Conservation (phyloP, 176 grass and related monocot genomes). For the Rhipidocladum racemiflorum region DNA sequence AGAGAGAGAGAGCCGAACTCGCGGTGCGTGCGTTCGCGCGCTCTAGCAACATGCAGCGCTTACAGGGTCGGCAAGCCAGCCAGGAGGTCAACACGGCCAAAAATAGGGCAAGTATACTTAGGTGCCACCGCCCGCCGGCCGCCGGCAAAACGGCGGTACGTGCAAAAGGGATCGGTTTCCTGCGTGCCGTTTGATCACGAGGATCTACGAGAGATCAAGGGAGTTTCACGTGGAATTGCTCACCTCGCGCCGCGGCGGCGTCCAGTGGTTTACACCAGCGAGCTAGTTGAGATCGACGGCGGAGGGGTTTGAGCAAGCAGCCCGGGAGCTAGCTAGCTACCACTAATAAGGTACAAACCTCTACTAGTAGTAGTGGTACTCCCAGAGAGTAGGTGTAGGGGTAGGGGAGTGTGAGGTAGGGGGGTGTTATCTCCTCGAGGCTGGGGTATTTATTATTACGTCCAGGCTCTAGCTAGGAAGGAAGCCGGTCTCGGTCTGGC, state of each 20-base stretch:
- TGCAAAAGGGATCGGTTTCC: neutral
- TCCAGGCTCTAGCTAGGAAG: neutral
- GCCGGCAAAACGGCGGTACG: neutral
- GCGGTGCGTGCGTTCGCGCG: neutral
- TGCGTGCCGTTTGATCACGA: neutral
- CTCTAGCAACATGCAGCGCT: neutral
- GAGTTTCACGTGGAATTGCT: neutral
- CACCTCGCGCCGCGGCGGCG: conserved; percentile 14
- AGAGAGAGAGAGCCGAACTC: neutral
- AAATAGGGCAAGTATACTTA: neutral
- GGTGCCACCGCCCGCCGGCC: neutral
- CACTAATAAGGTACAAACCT: too few relatives aligned
- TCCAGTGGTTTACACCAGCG: neutral
- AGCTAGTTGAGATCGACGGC: neutral
- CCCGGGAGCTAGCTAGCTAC: neutral
- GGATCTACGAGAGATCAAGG: neutral
- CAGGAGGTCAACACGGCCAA: neutral
- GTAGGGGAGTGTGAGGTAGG: neutral
- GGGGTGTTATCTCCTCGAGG: neutral
- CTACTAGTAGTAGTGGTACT: neutral
- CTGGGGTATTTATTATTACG: conserved; percentile 27
- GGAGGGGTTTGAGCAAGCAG: neutral
- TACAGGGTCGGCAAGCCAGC: neutral
- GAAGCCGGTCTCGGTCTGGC: neutral
- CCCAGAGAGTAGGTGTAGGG: neutral